Conservation (phyloP, 2,329 filamentous ascomycete species). For the Pyricularia sp. region DNA sequence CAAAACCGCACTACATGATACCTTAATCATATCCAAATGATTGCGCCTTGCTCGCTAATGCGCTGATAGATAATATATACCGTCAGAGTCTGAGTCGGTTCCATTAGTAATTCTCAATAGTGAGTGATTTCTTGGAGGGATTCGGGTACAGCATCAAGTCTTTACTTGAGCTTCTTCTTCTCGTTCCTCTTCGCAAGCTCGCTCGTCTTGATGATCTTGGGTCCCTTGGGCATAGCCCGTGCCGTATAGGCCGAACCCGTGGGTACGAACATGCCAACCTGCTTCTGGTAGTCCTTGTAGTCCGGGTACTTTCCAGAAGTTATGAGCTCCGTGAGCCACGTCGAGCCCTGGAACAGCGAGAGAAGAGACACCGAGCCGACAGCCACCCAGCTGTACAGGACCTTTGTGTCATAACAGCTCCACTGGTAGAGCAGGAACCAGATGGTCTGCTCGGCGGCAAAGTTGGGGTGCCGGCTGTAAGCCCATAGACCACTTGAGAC, state of each 20-base stretch:
- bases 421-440: conserved; percentile 88
- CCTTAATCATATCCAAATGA: background rate
- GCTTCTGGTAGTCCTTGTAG: conserved; percentile 73
- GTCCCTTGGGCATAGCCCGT: conserved; percentile 13
- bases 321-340: conserved; percentile 76
- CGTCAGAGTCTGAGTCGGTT: too few relatives aligned
- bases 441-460: conserved; percentile 81
- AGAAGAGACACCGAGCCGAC: conserved; percentile 62
- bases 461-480: conserved; percentile 89
- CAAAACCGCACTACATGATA: background rate
- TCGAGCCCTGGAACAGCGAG: conserved; percentile 81
- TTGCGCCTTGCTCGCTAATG: background rate
- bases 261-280: conserved; percentile 79
- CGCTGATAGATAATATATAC: background rate
- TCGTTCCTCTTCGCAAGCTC: conserved; percentile 36
- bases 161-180: conserved; percentile 14
- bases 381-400: conserved; percentile 69
- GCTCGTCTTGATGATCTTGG: conserved; percentile 41
- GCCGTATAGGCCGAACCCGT: conserved; percentile 36
- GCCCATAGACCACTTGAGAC: conserved; percentile 76
- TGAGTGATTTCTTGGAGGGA: background rate
- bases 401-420: conserved; percentile 66
- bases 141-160: background rate
- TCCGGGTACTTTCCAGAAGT: conserved; percentile 78
- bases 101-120: too few relatives aligned